These are phyloP conservation scores for Steccherinum ochraceum DNA, from an alignment of 768 basidiomycete genomes.

Conservation along the genomic window DNA sequence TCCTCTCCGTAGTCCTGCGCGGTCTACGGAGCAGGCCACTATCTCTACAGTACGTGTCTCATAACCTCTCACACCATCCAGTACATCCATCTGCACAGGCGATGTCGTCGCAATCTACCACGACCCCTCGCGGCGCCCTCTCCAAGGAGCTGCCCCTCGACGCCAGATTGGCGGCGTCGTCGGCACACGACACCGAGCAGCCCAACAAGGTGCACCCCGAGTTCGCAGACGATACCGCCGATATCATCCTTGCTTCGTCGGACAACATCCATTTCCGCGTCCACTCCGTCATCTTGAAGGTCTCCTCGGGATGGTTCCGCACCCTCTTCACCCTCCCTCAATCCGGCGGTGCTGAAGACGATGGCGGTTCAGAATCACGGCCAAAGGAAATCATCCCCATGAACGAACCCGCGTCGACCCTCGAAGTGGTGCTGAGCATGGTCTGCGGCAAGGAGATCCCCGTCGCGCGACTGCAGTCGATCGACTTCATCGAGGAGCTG, in stretches of 20 bases:
- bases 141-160: neutral
- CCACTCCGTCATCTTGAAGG: constrained; percentile 15
- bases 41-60: too few relatives aligned
- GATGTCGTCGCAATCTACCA: neutral
- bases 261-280: constrained; percentile 18
- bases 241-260: constrained; percentile 16
- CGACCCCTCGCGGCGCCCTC: neutral
- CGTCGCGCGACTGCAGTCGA: constrained; percentile 26
- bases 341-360: neutral
- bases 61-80: too few relatives aligned
- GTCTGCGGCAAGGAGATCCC: constrained; percentile 35
- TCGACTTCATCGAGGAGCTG: constrained; percentile 35
- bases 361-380: neutral
- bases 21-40: too few relatives aligned
- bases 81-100: neutral
- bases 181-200: neutral
- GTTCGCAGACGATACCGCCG: constrained; percentile 13
- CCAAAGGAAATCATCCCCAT: constrained; percentile 20
- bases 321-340: constrained; percentile 21
- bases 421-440: constrained; percentile 35
- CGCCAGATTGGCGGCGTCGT: neutral
- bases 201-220: constrained; percentile 5
- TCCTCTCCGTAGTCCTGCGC: too few relatives aligned
- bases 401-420: constrained; percentile 29
- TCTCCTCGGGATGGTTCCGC: constrained; percentile 22